Evolutionary conservation across 768 basidiomycete genomes (phyloP).

Genomic region (Rhizopogon rudus): DNA sequence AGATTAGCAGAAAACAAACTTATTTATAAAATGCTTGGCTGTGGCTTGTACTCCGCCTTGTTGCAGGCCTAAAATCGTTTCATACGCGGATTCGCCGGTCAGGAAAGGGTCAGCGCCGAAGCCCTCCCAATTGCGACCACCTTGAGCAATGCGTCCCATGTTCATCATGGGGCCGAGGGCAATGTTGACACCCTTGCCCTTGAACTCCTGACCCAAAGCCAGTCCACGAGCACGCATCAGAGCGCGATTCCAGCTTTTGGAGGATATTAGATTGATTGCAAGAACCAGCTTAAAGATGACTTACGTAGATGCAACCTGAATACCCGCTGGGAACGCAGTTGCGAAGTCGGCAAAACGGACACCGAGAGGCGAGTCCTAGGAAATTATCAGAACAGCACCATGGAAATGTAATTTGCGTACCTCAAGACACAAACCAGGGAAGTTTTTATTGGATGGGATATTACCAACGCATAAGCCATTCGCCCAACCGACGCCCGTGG

Average conservation of each 20-base stretch:
- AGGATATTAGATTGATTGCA: constrained; percentile 15
- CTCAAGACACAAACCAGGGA: constrained; percentile 63
- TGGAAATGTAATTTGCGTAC: constrained; percentile 19
- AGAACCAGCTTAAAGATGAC: constrained; percentile 21
- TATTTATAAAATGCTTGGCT: constrained; percentile 72
- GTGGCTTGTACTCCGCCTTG: constrained; percentile 69
- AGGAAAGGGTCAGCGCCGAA: constrained; percentile 85
- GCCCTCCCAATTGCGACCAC: constrained; percentile 86
- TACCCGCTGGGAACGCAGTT: constrained; percentile 50
- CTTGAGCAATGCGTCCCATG: constrained; percentile 62
- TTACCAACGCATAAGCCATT: constrained; percentile 63
- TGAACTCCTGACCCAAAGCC: constrained; percentile 63
- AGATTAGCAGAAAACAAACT: constrained; percentile 31
- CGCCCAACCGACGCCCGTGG: constrained; percentile 18
- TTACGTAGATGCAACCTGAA: constrained; percentile 48
- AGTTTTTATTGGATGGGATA: constrained; percentile 38
- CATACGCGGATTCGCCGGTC: constrained; percentile 64
- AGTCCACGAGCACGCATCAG: constrained; percentile 59
- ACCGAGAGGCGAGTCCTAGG: constrained; percentile 31
- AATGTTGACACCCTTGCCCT: constrained; percentile 59
- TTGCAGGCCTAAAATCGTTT: constrained; percentile 78
- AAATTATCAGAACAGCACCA: background rate
- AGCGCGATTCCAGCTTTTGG: constrained; percentile 49
- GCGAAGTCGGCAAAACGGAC: constrained; percentile 36
- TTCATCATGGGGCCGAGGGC: constrained; percentile 66